Conservation (phyloP, 176 grass and related monocot species). For the Hyparrhenia diplandra region DNA sequence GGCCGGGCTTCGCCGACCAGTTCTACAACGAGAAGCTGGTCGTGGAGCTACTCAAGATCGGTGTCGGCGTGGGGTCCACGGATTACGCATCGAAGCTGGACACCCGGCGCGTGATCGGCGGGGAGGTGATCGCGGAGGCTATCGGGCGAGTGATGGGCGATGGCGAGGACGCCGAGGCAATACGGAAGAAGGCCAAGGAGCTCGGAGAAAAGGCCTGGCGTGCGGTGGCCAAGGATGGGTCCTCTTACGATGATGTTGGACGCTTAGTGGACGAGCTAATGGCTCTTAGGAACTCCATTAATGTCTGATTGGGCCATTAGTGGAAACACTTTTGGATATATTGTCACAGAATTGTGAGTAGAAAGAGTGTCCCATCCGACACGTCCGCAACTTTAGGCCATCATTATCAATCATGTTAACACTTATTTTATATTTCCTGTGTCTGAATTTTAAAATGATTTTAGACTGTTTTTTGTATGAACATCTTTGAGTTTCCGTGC, state of each 20-base stretch:
- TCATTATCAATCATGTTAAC: too few species aligned
- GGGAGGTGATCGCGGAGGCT: constrained; percentile 26
- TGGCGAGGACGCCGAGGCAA: neutral
- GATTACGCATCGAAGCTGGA: constrained; percentile 26
- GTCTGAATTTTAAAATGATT: too few species aligned
- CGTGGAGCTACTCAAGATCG: constrained; percentile 41
- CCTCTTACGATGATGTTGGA: constrained; percentile 21
- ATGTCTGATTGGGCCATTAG: neutral
- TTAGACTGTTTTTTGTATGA: too few species aligned
- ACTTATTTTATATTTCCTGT: too few species aligned
- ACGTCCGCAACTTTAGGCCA: too few species aligned
- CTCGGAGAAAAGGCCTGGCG: constrained; percentile 28
- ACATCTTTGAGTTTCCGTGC: too few species aligned
- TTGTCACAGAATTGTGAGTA: too few species aligned
- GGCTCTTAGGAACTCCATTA: neutral
- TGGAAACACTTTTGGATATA: too few species aligned
- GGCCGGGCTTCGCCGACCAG: constrained; percentile 61
- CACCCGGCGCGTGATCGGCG: constrained; percentile 23
- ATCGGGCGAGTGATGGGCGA: constrained; percentile 32
- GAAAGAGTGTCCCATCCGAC: too few species aligned
- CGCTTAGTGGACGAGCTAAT: constrained; percentile 35
- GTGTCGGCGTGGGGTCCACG: constrained; percentile 25
- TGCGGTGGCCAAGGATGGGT: constrained; percentile 39
- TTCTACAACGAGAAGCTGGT: constrained; percentile 77
- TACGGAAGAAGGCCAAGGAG: constrained; percentile 8